phyloP scores from a whole-genome alignment of 306 rosid genomes.

The Prunus davidiana region DNA sequence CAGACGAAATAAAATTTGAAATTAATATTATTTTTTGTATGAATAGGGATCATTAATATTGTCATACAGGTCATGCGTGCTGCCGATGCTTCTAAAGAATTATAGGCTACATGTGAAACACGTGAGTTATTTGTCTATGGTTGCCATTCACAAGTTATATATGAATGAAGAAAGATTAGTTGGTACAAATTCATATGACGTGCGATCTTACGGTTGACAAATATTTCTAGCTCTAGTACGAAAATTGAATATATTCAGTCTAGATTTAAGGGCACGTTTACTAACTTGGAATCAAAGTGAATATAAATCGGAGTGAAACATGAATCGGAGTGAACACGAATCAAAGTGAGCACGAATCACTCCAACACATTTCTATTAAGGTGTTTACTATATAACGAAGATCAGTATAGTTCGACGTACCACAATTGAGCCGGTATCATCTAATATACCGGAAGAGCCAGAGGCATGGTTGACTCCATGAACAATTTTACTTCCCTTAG shows the following conservation, averaged over 20 bases:
- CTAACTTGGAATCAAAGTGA: too few relatives aligned
- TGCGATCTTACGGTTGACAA: too few relatives aligned
- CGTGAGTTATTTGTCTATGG: background rate
- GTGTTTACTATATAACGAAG: background rate
- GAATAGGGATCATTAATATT: background rate
- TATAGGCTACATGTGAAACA: background rate
- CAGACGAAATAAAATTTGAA: too few relatives aligned
- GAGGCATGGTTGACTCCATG: conserved; percentile 52
- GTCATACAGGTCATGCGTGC: background rate
- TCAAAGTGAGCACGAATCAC: too few relatives aligned
- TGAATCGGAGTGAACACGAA: too few relatives aligned
- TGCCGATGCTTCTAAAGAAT: background rate
- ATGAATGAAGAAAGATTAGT: background rate
- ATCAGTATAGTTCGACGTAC: conserved; percentile 13
- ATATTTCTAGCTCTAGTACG: too few relatives aligned
- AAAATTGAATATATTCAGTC: too few relatives aligned
- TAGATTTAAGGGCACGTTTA: too few relatives aligned
- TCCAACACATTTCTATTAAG: too few relatives aligned
- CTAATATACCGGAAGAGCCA: conserved; percentile 46
- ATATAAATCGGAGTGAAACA: too few relatives aligned
- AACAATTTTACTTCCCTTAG: conserved; percentile 33
- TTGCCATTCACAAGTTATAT: background rate
- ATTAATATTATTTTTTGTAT: too few relatives aligned
- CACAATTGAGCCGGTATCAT: conserved; percentile 35
- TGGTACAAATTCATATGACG: background rate